These are phyloP conservation scores for Fusarium guadeloupense DNA, from an alignment of 2,329 filamentous ascomycete species.

Conservation along the genomic window DNA sequence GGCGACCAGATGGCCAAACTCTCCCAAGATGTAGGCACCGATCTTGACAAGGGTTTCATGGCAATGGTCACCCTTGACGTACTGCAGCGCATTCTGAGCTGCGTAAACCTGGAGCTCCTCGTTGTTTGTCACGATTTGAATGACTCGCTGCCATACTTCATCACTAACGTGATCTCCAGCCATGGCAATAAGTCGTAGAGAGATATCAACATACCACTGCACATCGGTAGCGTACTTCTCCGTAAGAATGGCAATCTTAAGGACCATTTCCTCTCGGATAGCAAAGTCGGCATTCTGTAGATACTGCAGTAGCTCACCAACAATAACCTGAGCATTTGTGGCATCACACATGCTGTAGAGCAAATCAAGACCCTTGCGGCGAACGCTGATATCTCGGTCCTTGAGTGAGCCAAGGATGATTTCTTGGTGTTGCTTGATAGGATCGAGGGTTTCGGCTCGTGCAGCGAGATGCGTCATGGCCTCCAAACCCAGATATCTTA, in stretches of 20 bases:
- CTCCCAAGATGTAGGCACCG: slow-evolving; percentile 92
- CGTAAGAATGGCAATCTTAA: slow-evolving; percentile 97
- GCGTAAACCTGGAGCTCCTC: slow-evolving; percentile 98
- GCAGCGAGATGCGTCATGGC: slow-evolving; percentile 98
- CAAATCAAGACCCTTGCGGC: slow-evolving; percentile 92
- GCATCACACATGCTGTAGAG: slow-evolving; percentile 99
- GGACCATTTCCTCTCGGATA: slow-evolving; percentile 98
- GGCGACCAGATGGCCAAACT: slow-evolving; percentile 96
- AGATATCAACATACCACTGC: slow-evolving; percentile 99
- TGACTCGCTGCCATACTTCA: slow-evolving; percentile 98
- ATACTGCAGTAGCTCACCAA: slow-evolving; percentile 92
- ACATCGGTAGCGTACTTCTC: slow-evolving; percentile 99
- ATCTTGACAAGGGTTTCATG: slow-evolving; percentile 99
- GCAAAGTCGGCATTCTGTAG: slow-evolving; percentile 97
- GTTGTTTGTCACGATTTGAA: slow-evolving; percentile 99
- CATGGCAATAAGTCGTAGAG: slow-evolving; percentile 91
- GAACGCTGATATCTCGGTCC: slow-evolving; percentile 95
- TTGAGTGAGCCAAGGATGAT: slow-evolving; percentile 95
- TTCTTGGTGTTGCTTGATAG: slow-evolving; percentile 97
- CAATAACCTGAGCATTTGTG: slow-evolving; percentile 92
- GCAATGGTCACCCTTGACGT: slow-evolving; percentile 91
- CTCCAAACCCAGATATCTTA: slow-evolving; percentile 93
- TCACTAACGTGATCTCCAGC: slow-evolving; percentile 98
- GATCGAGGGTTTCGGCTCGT: slow-evolving; percentile 90
- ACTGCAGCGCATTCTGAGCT: slow-evolving; percentile 89